Base-by-base conservation (phyloP, 139 green algal genomes). In the Nannochloris sp. region DNA sequence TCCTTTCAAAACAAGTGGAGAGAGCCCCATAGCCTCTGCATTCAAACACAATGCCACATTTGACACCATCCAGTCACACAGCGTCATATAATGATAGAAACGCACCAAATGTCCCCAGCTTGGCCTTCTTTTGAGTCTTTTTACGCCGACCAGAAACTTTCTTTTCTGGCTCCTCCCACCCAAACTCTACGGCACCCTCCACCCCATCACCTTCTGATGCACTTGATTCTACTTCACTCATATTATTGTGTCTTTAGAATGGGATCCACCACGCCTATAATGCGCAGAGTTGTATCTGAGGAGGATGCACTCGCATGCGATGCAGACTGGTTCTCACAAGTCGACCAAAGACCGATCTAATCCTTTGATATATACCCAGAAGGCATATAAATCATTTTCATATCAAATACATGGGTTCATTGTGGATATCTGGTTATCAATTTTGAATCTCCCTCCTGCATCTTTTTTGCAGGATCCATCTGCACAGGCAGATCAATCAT, bases 11-110 rank as follows among this genome's bases (percentile, higher is more conserved):
- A 96, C 66, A 18, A 75, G 67, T 3, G 75, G 54, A 23, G 72
- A 72, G 14, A 97, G 71, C 9, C 83, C 85, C 84, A 97, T 86
- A 18, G 80, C 83, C 21, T 96, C 90, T 95, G 87, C 60, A 64
- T 16, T 29, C 6, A 34, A 29, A 14, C 23, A 23, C 27, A 63
- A 53, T 11, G 18, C 58, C 44, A n/a, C n/a, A 27, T 31, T 31
- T 18, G 27, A 64, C 44, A 3, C 27, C 27, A 64, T 40, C 21
- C 15, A 50, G 44, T 19, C 15, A 53, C 11, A 9, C 18, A 53
- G n/a, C 15, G 0, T 19, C 60, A 14, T 19, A 10, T 0, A 53
- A 53, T 5, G 5, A 51, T 62, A 60, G 1, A 14, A 9, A 24
- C 72, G 67, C 43, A 87, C 82, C 83, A 68, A 88, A 89, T 44